Evolutionary conservation across 2,329 filamentous ascomycete genomes (phyloP).

Genomic region (Alternaria ethzedia): DNA sequence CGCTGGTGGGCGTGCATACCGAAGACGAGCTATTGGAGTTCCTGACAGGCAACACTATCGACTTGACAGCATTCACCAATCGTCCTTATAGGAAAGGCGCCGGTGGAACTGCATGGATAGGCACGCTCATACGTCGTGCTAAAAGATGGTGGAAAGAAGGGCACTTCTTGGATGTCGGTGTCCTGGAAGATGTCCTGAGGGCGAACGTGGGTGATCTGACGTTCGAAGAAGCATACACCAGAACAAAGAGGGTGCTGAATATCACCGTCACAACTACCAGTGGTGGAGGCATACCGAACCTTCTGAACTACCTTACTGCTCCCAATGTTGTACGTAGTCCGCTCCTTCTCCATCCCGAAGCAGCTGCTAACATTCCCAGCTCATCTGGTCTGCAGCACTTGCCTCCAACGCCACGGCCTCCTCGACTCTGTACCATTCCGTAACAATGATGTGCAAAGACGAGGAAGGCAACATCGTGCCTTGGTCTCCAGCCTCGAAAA

Average conservation of each 20-base stretch:
- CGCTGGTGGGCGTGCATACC: slow-evolving; percentile 84
- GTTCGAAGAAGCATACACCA: slow-evolving; percentile 88
- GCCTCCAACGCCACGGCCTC: slow-evolving; percentile 75
- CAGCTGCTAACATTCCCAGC: slow-evolving; percentile 51
- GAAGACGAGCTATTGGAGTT: slow-evolving; percentile 82
- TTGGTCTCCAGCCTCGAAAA: slow-evolving; percentile 68
- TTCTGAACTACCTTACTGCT: slow-evolving; percentile 91
- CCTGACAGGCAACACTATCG: slow-evolving; percentile 78
- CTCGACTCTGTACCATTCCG: slow-evolving; percentile 68
- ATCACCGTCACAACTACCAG: slow-evolving; percentile 84
- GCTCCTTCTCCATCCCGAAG: background rate
- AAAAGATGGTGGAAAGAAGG: slow-evolving; percentile 75
- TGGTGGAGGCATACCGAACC: slow-evolving; percentile 76
- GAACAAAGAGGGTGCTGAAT: slow-evolving; percentile 85
- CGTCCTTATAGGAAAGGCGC: slow-evolving; percentile 32
- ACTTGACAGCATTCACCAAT: slow-evolving; percentile 77
- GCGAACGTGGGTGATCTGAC: slow-evolving; percentile 88
- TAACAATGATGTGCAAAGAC: slow-evolving; percentile 79
- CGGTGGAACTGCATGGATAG: slow-evolving; percentile 49
- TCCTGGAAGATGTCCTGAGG: slow-evolving; percentile 82
- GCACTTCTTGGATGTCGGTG: slow-evolving; percentile 81
- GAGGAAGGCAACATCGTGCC: slow-evolving; percentile 73
- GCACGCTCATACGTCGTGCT: slow-evolving; percentile 70
- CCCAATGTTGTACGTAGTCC: slow-evolving; percentile 79
- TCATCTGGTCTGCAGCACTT: slow-evolving; percentile 81